Conservation (phyloP, 805 yeast genomes). For the Cyberlindnera petersonii region DNA sequence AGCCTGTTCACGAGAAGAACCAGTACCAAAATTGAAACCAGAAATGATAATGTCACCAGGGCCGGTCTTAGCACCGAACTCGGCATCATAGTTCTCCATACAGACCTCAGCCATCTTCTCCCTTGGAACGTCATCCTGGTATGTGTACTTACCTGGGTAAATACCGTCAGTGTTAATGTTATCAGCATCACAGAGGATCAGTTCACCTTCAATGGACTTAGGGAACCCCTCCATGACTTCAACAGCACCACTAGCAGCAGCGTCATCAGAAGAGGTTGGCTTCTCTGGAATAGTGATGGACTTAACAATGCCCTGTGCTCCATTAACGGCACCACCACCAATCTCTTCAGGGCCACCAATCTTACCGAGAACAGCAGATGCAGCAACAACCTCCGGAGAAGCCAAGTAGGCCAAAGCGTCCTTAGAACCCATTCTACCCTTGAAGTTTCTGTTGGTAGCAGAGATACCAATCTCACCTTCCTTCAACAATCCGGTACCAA, state of each 20-base stretch:
- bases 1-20: slow-evolving; percentile 98
- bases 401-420: slow-evolving; percentile 96
- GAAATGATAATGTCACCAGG: slow-evolving; percentile 87
- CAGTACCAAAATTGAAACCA: slow-evolving; percentile 97
- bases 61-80: slow-evolving; percentile 74
- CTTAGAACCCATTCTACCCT: slow-evolving; percentile 98
- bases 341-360: slow-evolving; percentile 92
- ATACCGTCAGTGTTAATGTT: slow-evolving; percentile 97
- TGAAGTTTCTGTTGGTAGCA: slow-evolving; percentile 97
- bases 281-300: slow-evolving; percentile 31
- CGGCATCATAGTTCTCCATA: slow-evolving; percentile 97
- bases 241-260: slow-evolving; percentile 41
- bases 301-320: slow-evolving; percentile 46
- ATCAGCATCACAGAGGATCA: slow-evolving; percentile 94
- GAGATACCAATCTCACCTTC: slow-evolving; percentile 98
- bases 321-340: slow-evolving; percentile 51
- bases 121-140: slow-evolving; percentile 93
- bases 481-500: slow-evolving; percentile 89
- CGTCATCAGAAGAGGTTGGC: slow-evolving; percentile 17
- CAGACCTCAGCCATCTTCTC: slow-evolving; percentile 98
- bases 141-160: slow-evolving; percentile 98
- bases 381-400: slow-evolving; percentile 98
- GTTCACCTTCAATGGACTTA: slow-evolving; percentile 79
- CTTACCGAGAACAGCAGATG: slow-evolving; percentile 92
- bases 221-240: slow-evolving; percentile 92